Conservation (phyloP, 768 basidiomycete genomes). For the Suillus cothurnatus region DNA sequence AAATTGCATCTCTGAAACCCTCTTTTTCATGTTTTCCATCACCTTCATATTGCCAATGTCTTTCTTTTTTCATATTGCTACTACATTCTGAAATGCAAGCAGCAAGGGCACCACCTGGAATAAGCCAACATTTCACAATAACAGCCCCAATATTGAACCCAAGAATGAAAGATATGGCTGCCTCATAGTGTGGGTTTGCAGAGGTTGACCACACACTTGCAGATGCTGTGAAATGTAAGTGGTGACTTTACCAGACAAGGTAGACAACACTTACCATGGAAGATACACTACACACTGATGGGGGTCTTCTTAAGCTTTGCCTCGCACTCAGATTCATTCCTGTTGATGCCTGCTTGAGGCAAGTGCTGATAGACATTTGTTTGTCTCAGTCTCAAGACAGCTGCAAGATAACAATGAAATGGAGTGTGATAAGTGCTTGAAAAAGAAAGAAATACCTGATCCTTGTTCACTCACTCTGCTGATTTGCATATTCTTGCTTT, state of each 20-base stretch:
- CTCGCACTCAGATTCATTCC: slow-evolving; percentile 84
- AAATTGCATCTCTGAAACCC: too few species aligned
- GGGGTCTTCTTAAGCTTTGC: slow-evolving; percentile 84
- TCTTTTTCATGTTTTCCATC: too few species aligned
- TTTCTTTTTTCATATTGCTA: too few species aligned
- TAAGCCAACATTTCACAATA: too few species aligned
- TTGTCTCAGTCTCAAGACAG: slow-evolving; percentile 86
- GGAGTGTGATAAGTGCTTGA: background rate
- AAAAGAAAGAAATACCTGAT: slow-evolving; percentile 58
- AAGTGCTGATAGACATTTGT: slow-evolving; percentile 87
- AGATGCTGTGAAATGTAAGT: slow-evolving; percentile 55
- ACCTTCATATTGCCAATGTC: too few species aligned
- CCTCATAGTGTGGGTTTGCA: slow-evolving; percentile 96
- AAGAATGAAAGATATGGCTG: slow-evolving; percentile 89
- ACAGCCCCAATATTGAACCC: slow-evolving; percentile 95
- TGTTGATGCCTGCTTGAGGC: slow-evolving; percentile 88
- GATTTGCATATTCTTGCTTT: slow-evolving; percentile 81
- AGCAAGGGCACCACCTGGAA: too few species aligned
- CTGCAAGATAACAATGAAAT: slow-evolving; percentile 40
- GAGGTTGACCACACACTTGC: slow-evolving; percentile 89
- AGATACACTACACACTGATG: slow-evolving; percentile 80
- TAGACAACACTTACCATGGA: slow-evolving; percentile 60
- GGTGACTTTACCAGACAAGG: background rate
- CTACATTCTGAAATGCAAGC: too few species aligned
- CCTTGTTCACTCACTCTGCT: slow-evolving; percentile 78